Percentiles rank a stretch among this genome's conserved stretches.
phyloP scores from a whole-genome alignment of 1,284 basidiomycete species.

The Phaffia rhodozyma region DNA sequence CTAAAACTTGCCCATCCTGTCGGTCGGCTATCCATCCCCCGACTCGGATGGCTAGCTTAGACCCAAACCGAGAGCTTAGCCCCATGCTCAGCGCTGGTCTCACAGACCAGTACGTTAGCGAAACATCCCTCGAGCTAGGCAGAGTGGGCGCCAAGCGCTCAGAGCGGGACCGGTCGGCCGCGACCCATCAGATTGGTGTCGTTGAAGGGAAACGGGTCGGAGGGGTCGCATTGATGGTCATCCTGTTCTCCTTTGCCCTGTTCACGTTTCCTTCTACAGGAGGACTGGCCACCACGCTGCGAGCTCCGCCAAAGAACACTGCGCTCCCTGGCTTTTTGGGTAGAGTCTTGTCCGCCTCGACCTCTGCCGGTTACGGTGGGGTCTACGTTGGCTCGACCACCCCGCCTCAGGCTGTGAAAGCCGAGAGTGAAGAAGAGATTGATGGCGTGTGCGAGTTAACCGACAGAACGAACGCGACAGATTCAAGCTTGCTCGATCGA shows the following conservation, averaged over 20 bases:
- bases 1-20: not conserved
- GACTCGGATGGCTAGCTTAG: not conserved
- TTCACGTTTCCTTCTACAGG: slow-evolving; percentile 10
- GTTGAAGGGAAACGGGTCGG: slow-evolving; percentile 12
- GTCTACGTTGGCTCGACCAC: not conserved
- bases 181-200: not conserved
- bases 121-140: no score
- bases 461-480: not conserved
- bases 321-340: slow-evolving; percentile 13
- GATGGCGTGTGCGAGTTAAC: slow-evolving; percentile 9
- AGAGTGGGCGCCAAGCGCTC: no score
- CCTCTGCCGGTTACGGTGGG: not conserved
- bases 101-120: not conserved
- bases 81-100: not conserved
- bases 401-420: no score
- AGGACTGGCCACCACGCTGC: no score
- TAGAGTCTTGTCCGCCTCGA: slow-evolving; percentile 9
- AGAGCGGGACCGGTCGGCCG: not conserved
- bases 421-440: not conserved
- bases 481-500: not conserved
- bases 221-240: slow-evolving; percentile 18
- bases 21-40: not conserved
- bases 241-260: slow-evolving; percentile 18
- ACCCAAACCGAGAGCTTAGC: not conserved
- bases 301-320: not conserved